Evolutionary conservation across 1,139 yeast species (phyloP).

Genomic region (Blastobotrys aristatus): DNA sequence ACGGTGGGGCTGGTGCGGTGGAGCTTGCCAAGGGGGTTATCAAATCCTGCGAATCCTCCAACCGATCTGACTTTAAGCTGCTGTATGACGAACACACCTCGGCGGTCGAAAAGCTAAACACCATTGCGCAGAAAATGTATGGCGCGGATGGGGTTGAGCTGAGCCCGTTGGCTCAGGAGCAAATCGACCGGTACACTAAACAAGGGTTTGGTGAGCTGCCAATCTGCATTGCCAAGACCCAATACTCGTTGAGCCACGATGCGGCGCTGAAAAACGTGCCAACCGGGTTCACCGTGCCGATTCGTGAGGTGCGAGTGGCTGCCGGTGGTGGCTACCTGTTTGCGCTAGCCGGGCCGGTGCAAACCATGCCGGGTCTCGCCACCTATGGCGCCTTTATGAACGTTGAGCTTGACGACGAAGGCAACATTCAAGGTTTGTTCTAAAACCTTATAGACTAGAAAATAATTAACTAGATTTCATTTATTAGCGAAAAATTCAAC

Average conservation of each 20-base stretch:
- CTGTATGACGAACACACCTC: conserved; percentile 67
- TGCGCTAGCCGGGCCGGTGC: conserved; percentile 95
- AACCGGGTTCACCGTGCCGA: conserved; percentile 88
- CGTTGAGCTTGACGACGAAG: conserved; percentile 88
- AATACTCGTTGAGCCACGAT: conserved; percentile 93
- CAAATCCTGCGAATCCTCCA: conserved; percentile 55
- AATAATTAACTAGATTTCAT: too few relatives aligned
- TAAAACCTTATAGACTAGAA: too few relatives aligned
- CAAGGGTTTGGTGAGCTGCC: conserved; percentile 94
- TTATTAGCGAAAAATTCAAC: too few relatives aligned
- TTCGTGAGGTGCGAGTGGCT: conserved; percentile 88
- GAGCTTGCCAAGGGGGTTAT: conserved; percentile 83
- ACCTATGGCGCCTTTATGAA: conserved; percentile 97
- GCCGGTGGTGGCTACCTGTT: conserved; percentile 96
- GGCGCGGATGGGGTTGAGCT: conserved; percentile 91
- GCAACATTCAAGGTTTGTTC: conserved; percentile 92
- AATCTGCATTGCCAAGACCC: conserved; percentile 96
- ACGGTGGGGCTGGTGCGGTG: conserved; percentile 94
- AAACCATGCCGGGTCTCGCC: conserved; percentile 96
- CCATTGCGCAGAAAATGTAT: conserved; percentile 87
- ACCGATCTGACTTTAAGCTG: conserved; percentile 56
- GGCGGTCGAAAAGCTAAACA: conserved; percentile 76
- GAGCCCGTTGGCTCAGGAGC: conserved; percentile 75
- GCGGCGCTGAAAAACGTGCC: conserved; percentile 94
- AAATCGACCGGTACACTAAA: conserved; percentile 74